Evolutionary conservation across 257 asterid genomes (phyloP).

Genomic region (Mitragyna speciosa): DNA sequence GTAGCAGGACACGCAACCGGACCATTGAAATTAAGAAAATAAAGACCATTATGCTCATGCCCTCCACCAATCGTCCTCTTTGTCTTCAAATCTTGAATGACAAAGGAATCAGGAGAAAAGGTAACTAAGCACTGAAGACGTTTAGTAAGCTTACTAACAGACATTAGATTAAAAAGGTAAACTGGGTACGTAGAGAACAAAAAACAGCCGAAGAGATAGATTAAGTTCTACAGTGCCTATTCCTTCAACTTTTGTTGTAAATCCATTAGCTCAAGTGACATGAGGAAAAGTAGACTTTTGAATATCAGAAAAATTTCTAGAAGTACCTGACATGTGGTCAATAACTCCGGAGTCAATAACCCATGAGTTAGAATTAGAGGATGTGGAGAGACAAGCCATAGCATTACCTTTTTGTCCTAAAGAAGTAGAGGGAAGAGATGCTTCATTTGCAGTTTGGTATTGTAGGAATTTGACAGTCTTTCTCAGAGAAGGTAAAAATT

Average conservation of each 20-base stretch:
- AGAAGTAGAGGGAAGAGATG: no score
- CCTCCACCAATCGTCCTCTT: no score
- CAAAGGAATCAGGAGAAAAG: no score
- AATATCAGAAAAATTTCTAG: not conserved
- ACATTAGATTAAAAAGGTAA: not conserved
- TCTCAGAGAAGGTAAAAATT: slow-evolving; percentile 17
- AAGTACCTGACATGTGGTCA: not conserved
- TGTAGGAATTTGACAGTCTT: no score
- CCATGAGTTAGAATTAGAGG: no score
- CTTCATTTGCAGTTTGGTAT: no score
- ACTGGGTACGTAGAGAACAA: not conserved
- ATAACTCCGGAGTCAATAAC: not conserved
- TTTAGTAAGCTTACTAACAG: not conserved
- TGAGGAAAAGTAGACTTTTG: not conserved
- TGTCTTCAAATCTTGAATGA: no score
- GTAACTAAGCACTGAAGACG: no score
- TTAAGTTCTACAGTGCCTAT: not conserved
- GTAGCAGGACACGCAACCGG: not conserved
- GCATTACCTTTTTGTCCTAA: no score
- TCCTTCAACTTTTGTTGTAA: not conserved
- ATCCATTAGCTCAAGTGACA: not conserved
- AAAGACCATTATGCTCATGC: not conserved
- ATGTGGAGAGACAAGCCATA: no score
- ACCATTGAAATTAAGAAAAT: no score
- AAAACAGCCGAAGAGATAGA: not conserved